Evolutionary conservation across 2,329 filamentous ascomycete species (phyloP), one percentile per base, ranked within the genome.

Genomic region (Scorias spongiosa): DNA sequence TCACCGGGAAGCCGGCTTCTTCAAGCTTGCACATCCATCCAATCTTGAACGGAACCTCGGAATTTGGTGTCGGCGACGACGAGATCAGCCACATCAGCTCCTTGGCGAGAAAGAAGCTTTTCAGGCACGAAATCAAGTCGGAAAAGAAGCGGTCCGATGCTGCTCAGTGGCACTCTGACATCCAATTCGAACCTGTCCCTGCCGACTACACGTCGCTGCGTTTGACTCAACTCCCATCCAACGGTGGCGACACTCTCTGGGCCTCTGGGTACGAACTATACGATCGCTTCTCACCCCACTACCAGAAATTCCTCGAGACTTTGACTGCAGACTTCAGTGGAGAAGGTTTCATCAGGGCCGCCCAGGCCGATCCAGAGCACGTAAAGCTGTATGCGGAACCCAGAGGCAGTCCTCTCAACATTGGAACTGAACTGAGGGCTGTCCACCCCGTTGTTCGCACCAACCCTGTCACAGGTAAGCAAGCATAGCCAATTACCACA

Each of bases 21-120:
- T 77, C 74, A 0, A 66, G 65, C 15, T 61, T 80, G 14, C 75
- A 79, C 53, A 75, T 78, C 41, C 75, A 78, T 50, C 75, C 75
- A 0, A 55, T 79, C 30, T 55, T 59, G 10, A 60, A 63, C 44
- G 57, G 61, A 44, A 57, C 60, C 6, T 60, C 61, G 40, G 48
- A 48, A 41, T 29, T 47, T 3, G 43, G 50, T 28, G 56, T 50
- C 15, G 52, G 54, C 5, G 63, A 64, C 40, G 53, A 58, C 39
- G 54, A 66, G 40, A 64, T 65, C 44, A 62, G 57, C 40, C 59
- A 60, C n/a, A 65, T 66, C 41, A 58, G 54, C 42, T 60, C 59
- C 30, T 7, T 26, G 20, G 20, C 20, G 7, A 26, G 20, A 26
- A 26, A 26, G 20, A 58, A 58, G 34, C 58, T 61, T 1, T 52